These are phyloP conservation scores for Macadamia tetraphylla DNA, from an alignment of 164 flowering plant species.

Conservation along the genomic window DNA sequence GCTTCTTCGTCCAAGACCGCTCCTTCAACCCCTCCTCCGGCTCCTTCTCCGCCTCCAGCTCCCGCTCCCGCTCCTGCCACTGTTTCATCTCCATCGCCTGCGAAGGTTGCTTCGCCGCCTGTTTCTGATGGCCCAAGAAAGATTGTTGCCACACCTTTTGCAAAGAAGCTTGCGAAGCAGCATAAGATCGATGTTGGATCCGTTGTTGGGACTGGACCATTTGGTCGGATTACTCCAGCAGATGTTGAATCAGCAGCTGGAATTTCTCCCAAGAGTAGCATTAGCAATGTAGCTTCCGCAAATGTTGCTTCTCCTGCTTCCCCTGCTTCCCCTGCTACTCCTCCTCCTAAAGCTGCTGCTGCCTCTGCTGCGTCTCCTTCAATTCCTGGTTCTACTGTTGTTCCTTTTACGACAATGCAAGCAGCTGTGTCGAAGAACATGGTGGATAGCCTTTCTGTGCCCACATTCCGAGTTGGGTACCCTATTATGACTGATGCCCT, in stretches of 20 bases:
- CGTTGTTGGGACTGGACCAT: constrained; percentile 71
- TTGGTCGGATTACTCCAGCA: constrained; percentile 69
- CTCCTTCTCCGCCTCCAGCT: constrained; percentile 20
- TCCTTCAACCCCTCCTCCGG: constrained; percentile 21
- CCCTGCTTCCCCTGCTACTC: constrained; percentile 24
- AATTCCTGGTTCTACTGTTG: constrained; percentile 58
- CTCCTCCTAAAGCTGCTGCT: constrained; percentile 21
- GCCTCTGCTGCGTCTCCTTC: constrained; percentile 26
- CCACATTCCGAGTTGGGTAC: constrained; percentile 87
- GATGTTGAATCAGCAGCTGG: constrained; percentile 87
- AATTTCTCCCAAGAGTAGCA: constrained; percentile 37
- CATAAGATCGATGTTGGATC: constrained; percentile 70
- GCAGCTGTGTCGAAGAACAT: constrained; percentile 82
- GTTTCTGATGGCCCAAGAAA: constrained; percentile 42
- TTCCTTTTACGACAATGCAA: constrained; percentile 85
- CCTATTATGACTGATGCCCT: constrained; percentile 75
- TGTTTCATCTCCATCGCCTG: constrained; percentile 15
- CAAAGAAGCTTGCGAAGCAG: constrained; percentile 92
- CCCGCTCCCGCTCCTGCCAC: constrained; percentile 29
- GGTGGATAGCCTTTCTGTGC: constrained; percentile 84
- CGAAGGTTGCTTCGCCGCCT: constrained; percentile 5
- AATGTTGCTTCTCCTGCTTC: constrained; percentile 22
- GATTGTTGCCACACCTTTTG: constrained; percentile 69
- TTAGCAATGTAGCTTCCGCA: constrained; percentile 21
- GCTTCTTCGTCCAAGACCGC: constrained; percentile 15